Conservation (phyloP, 2,329 filamentous ascomycete species). For the Cyclaneusma minus region DNA sequence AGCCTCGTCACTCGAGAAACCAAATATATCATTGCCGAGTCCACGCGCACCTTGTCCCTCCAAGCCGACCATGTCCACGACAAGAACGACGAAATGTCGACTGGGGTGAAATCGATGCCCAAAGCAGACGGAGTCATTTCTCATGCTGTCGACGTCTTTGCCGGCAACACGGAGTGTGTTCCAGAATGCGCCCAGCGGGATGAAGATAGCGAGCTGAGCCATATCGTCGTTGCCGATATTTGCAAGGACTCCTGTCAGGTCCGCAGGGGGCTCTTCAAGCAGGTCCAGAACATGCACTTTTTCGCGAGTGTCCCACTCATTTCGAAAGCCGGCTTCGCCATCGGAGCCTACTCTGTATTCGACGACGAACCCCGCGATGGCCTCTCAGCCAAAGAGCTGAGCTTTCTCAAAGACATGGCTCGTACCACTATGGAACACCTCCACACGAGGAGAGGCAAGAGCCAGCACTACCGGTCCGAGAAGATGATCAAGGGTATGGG, state of each 20-base stretch:
- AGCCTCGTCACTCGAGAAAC: slow-evolving; percentile 15
- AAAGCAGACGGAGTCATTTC: slow-evolving; percentile 5
- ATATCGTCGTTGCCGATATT: background rate
- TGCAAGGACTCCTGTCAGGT: too few relatives aligned
- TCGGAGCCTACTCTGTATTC: slow-evolving; percentile 44
- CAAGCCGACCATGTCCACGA: slow-evolving; percentile 12
- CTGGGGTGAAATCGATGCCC: slow-evolving; percentile 12
- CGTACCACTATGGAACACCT: slow-evolving; percentile 43
- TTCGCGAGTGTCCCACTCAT: too few relatives aligned
- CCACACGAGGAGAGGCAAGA: slow-evolving; percentile 35
- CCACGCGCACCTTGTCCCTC: slow-evolving; percentile 11
- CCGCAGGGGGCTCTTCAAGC: too few relatives aligned
- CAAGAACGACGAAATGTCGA: slow-evolving; percentile 14
- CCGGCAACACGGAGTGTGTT: background rate
- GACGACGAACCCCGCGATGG: slow-evolving; percentile 39
- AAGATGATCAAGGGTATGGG: slow-evolving; percentile 38
- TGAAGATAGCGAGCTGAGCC: background rate
- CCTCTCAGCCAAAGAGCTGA: slow-evolving; percentile 28
- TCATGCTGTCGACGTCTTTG: background rate
- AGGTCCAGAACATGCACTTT: too few relatives aligned
- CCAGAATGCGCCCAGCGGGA: slow-evolving; percentile 1
- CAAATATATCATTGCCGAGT: slow-evolving; percentile 15
- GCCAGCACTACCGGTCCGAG: slow-evolving; percentile 34
- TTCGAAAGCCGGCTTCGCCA: slow-evolving; percentile 24
- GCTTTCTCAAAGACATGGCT: slow-evolving; percentile 40